Evolutionary conservation across 352 stramenopile species (phyloP).

Genomic region (Lagenidium giganteum): DNA sequence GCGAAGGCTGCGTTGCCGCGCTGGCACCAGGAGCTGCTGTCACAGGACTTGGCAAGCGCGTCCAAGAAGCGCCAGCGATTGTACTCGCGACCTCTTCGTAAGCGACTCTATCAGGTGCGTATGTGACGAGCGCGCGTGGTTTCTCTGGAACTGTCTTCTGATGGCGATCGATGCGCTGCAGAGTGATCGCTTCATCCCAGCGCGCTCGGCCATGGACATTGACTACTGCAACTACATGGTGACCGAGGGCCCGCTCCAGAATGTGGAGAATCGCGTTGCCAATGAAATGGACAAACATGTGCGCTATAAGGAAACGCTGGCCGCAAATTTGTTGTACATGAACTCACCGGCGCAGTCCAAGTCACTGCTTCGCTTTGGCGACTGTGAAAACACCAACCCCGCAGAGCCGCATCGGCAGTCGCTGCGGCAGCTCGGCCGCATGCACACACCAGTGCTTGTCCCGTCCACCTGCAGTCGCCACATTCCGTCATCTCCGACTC

Average conservation of each 20-base stretch:
- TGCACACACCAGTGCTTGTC: background rate
- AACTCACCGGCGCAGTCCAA: constrained; percentile 11
- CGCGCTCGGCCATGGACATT: constrained; percentile 31
- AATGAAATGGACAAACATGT: constrained; percentile 24
- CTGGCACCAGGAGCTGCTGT: constrained; percentile 25
- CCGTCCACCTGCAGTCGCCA: constrained; percentile 9
- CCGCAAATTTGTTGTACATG: constrained; percentile 25
- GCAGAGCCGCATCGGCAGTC: too few relatives aligned
- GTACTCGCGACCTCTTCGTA: background rate
- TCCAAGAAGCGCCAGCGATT: constrained; percentile 26
- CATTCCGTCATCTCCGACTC: constrained; percentile 33
- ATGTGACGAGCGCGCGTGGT: too few relatives aligned
- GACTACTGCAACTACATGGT: constrained; percentile 40
- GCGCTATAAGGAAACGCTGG: constrained; percentile 27
- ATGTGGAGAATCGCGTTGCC: background rate
- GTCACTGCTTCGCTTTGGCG: constrained; percentile 23
- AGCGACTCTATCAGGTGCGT: constrained; percentile 1
- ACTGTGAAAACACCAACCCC: constrained; percentile 3
- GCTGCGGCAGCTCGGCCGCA: constrained; percentile 9
- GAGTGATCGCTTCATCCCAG: constrained; percentile 46
- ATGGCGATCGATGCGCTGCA: background rate
- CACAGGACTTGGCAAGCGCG: constrained; percentile 1
- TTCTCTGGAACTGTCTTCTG: too few relatives aligned
- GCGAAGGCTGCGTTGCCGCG: constrained; percentile 9
- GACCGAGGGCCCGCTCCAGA: constrained; percentile 1